Percentiles rank a stretch among this genome's conserved stretches.
Evolutionary conservation across 306 rosid genomes (phyloP).

Genomic region (Sicyos baderoa): DNA sequence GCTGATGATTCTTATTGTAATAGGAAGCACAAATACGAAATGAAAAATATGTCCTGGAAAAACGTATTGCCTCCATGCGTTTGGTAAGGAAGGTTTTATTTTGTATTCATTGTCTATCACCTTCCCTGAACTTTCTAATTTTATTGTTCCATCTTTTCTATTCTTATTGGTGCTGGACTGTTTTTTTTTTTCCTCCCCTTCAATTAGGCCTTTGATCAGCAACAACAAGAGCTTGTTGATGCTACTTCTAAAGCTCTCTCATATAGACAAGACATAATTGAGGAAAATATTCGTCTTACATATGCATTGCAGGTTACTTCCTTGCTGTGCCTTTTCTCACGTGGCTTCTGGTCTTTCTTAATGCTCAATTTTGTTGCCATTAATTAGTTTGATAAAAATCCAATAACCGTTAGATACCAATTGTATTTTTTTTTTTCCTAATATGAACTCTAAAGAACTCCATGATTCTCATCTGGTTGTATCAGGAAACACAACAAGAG

Average conservation of each 20-base stretch:
- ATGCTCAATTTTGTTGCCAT: not conserved
- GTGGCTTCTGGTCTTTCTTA: conserved; percentile 10
- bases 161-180: not conserved
- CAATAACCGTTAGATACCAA: not conserved
- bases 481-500: conserved; percentile 85
- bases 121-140: conserved; percentile 6
- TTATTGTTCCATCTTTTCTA: not conserved
- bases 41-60: conserved; percentile 78
- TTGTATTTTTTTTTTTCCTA: not conserved
- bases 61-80: conserved; percentile 95
- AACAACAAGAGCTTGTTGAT: conserved; percentile 47
- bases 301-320: conserved; percentile 22
- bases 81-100: conserved; percentile 33
- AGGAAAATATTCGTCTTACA: conserved; percentile 82
- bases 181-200: not conserved
- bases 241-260: conserved; percentile 45
- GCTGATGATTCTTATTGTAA: conserved; percentile 11
- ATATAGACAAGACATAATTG: conserved; percentile 80
- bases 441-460: not conserved
- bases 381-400: not conserved
- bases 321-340: not conserved
- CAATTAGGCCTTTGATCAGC: conserved; percentile 44
- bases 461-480: conserved; percentile 3
- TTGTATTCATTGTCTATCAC: not conserved
- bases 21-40: conserved; percentile 66